A percentile compares a stretch with the other conserved stretches of the same genome.
These are phyloP conservation scores for Tricholoma flavovirens DNA, from an alignment of 768 basidiomycete genomes.

Conservation along the genomic window DNA sequence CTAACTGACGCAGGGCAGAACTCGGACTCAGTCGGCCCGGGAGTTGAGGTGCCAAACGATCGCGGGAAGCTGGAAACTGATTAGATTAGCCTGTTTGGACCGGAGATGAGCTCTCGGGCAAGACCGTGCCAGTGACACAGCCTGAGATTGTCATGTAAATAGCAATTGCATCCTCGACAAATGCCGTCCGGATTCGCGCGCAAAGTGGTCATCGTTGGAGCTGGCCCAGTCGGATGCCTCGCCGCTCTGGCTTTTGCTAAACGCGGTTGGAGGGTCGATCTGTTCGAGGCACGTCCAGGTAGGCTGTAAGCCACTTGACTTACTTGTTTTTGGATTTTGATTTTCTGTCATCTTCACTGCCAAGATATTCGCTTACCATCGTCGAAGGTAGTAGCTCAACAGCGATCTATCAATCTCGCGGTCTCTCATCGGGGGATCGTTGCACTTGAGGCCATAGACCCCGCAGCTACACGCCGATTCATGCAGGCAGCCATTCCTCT, in stretches of 20 bases:
- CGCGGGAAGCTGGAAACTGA: too few species aligned
- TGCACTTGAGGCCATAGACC: constrained; percentile 79
- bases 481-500: constrained; percentile 84
- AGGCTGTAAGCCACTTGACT: constrained; percentile 5
- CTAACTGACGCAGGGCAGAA: too few species aligned
- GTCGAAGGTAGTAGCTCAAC: constrained; percentile 57
- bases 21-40: not conserved
- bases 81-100: constrained; percentile 9
- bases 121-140: too few species aligned
- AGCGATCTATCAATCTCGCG: constrained; percentile 93
- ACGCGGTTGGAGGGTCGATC: constrained; percentile 76
- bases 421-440: constrained; percentile 91
- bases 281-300: constrained; percentile 82
- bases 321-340: not conserved
- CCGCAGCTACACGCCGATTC: constrained; percentile 61
- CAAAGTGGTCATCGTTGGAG: constrained; percentile 72
- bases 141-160: too few species aligned
- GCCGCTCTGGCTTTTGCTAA: constrained; percentile 81
- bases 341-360: not conserved
- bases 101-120: too few species aligned
- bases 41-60: too few species aligned
- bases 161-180: not conserved
- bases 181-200: constrained; percentile 17
- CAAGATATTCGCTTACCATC: constrained; percentile 71
- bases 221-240: constrained; percentile 93